phyloP scores from a whole-genome alignment of 345 rosid genomes.

The Eutrema yunnanense region DNA sequence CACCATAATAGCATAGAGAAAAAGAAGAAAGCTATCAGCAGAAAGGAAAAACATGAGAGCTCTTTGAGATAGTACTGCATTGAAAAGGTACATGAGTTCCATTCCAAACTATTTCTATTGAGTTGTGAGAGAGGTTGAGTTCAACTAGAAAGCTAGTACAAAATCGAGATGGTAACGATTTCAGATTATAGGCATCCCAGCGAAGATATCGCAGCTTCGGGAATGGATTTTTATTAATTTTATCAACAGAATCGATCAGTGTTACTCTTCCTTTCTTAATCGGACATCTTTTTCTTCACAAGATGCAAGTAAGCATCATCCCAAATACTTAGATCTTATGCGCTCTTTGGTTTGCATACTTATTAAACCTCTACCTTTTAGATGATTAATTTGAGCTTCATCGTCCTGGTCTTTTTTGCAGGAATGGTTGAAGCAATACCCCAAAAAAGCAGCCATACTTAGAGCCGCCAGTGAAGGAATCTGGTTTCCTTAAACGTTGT shows the following conservation, averaged over 20 bases:
- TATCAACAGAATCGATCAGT: too few relatives aligned
- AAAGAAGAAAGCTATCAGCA: neutral
- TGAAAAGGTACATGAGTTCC: conserved; percentile 7
- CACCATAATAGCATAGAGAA: neutral
- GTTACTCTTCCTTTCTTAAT: too few relatives aligned
- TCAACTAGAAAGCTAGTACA: conserved; percentile 20
- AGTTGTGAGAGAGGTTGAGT: conserved; percentile 20
- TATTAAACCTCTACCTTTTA: neutral
- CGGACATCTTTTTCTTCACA: too few relatives aligned
- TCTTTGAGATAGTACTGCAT: neutral
- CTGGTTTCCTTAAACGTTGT: conserved; percentile 44
- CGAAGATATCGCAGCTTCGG: conserved; percentile 10
- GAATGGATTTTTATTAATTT: too few relatives aligned
- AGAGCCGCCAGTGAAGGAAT: conserved; percentile 91
- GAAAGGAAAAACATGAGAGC: neutral
- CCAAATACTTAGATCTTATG: too few relatives aligned
- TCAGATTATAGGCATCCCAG: conserved; percentile 13
- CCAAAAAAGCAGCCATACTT: conserved; percentile 80
- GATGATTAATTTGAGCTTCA: neutral
- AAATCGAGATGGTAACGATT: conserved; percentile 15
- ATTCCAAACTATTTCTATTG: conserved; percentile 18
- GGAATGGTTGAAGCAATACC: conserved; percentile 90
- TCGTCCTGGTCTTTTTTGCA: conserved; percentile 21
- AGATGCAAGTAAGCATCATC: too few relatives aligned
- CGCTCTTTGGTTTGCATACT: neutral